Evolutionary conservation across 306 rosid genomes (phyloP).

Genomic region (Vigna radiata): DNA sequence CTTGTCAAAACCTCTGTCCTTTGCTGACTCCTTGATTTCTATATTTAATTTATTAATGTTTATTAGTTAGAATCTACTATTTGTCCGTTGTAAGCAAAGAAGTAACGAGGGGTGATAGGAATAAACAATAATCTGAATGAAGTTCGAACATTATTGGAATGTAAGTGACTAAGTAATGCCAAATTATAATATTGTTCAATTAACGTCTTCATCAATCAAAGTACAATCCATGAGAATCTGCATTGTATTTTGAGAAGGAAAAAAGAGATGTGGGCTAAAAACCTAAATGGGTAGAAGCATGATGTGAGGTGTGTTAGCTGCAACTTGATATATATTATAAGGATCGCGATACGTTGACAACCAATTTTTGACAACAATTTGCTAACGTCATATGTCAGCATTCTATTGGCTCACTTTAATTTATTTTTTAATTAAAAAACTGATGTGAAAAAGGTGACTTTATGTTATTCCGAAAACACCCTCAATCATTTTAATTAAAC

Average conservation of each 20-base stretch:
- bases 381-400: too few species aligned
- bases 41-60: neutral
- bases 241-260: neutral
- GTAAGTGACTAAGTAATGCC: slow-evolving; percentile 7
- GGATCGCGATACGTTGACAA: too few species aligned
- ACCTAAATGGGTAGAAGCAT: slow-evolving; percentile 6
- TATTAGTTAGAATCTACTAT: slow-evolving; percentile 9
- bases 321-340: neutral
- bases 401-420: too few species aligned
- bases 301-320: slow-evolving; percentile 7
- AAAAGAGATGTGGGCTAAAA: slow-evolving; percentile 14
- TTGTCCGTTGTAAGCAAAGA: neutral
- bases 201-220: slow-evolving; percentile 17
- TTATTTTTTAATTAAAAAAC: too few species aligned
- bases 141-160: slow-evolving; percentile 15
- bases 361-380: too few species aligned
- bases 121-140: neutral
- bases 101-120: neutral
- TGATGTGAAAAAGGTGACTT: too few species aligned
- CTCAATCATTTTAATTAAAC: too few species aligned
- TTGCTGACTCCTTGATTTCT: neutral
- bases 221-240: neutral
- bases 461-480: too few species aligned
- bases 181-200: slow-evolving; percentile 2
- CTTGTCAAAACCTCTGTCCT: neutral